These are phyloP conservation scores for Dactylellina sp. DNA, from an alignment of 2,329 filamentous ascomycete genomes.

Conservation along the genomic window DNA sequence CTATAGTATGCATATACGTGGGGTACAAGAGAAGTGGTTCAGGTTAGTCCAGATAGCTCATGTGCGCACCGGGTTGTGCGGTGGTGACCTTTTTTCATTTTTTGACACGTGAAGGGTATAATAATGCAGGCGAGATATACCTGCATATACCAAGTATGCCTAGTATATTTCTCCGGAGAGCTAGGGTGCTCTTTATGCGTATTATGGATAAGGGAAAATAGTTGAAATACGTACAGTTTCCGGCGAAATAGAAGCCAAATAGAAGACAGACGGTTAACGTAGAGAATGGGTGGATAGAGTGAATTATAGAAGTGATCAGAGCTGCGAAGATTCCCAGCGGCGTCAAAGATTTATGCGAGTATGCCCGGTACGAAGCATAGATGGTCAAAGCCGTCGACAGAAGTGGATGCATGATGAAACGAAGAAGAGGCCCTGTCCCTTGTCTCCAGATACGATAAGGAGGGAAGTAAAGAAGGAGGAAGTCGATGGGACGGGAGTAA, in stretches of 20 bases:
- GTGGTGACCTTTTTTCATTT: not conserved
- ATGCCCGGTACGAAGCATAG: constrained; percentile 71
- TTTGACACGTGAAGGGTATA: constrained; percentile 13
- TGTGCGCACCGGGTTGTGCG: not conserved
- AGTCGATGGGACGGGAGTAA: constrained; percentile 2
- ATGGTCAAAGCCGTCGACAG: constrained; percentile 68
- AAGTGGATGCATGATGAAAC: constrained; percentile 32
- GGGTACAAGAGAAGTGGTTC: not conserved
- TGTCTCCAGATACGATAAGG: not conserved
- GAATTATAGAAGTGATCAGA: constrained; percentile 77
- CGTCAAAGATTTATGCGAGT: constrained; percentile 81
- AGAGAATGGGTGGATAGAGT: constrained; percentile 93
- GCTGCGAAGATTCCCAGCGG: constrained; percentile 79
- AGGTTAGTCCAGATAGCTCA: constrained; percentile 42
- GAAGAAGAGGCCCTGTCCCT: too few relatives aligned
- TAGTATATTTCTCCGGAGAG: constrained; percentile 76
- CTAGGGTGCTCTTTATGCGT: constrained; percentile 76
- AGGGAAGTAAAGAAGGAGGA: not conserved
- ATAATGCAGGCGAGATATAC: not conserved
- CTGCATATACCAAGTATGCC: not conserved
- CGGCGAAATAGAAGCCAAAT: constrained; percentile 46
- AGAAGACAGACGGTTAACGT: constrained; percentile 39
- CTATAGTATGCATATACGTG: constrained; percentile 2
- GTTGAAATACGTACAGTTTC: constrained; percentile 32
- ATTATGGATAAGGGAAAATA: constrained; percentile 84